Conservation (phyloP, 352 stramenopile species). For the Phytopythium helicoides region DNA sequence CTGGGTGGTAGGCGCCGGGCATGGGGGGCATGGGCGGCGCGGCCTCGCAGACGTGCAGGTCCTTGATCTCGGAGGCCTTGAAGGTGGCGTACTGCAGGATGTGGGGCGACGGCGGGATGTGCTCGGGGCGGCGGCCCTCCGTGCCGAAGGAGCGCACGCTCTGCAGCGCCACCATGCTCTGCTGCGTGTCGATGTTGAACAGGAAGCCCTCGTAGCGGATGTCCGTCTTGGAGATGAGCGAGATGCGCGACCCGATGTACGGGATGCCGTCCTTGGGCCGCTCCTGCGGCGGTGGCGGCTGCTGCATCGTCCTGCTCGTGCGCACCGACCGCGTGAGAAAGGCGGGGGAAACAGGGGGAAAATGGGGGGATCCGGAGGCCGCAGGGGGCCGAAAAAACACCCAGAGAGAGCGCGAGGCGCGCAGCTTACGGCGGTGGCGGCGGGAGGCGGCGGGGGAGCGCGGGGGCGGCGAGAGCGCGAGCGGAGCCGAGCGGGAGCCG, state of each 20-base stretch:
- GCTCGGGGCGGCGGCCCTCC: constrained; percentile 64
- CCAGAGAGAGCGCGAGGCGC: too few relatives aligned
- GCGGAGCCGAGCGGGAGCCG: too few relatives aligned
- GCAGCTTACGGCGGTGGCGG: too few relatives aligned
- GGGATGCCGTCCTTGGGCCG: constrained; percentile 55
- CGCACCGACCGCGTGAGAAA: too few relatives aligned
- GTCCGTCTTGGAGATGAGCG: constrained; percentile 85
- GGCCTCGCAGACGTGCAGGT: constrained; percentile 81
- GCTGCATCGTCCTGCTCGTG: too few relatives aligned
- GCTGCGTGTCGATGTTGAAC: constrained; percentile 84
- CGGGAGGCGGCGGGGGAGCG: too few relatives aligned
- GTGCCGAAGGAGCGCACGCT: constrained; percentile 84
- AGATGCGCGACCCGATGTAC: constrained; percentile 83
- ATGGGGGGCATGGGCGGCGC: constrained; percentile 30
- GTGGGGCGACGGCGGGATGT: constrained; percentile 72
- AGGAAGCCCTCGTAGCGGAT: constrained; percentile 85
- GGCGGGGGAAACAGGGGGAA: too few relatives aligned
- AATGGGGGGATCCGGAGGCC: too few relatives aligned
- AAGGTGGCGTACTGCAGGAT: constrained; percentile 81
- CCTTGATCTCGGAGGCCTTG: constrained; percentile 84
- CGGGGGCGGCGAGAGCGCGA: too few relatives aligned
- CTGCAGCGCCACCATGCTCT: constrained; percentile 81
- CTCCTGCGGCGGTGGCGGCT: constrained; percentile 13
- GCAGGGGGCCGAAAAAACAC: too few relatives aligned
- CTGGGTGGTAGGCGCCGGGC: constrained; percentile 8